Percentiles rank a stretch among this genome's conserved stretches.
Evolutionary conservation across 1,139 yeast species (phyloP).

Genomic region (Saccharomyces hybrid): DNA sequence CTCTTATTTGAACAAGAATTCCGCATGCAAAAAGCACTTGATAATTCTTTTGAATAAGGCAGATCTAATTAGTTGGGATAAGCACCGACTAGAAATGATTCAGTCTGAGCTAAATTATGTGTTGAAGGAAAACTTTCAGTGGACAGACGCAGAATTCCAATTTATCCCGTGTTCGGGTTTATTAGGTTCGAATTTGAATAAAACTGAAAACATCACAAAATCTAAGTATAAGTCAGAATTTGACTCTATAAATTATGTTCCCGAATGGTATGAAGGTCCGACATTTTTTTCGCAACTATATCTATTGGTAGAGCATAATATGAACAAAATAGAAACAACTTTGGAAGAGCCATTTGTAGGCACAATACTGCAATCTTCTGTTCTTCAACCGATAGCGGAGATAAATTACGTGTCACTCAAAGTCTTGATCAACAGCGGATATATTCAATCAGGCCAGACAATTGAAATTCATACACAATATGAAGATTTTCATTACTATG

Average conservation of each 20-base stretch:
- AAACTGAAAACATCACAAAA: background rate
- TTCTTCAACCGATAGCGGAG: background rate
- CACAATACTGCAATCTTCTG: background rate
- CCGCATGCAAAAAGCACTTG: constrained; percentile 55
- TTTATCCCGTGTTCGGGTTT: background rate
- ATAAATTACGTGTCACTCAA: background rate
- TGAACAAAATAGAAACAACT: background rate
- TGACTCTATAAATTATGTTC: background rate
- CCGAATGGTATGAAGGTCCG: background rate
- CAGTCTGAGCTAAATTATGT: constrained; percentile 38
- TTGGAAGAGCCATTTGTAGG: background rate
- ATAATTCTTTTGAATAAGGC: constrained; percentile 68
- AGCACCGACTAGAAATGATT: constrained; percentile 50
- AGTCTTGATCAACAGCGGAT: background rate
- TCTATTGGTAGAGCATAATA: background rate
- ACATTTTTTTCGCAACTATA: background rate
- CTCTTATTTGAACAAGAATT: constrained; percentile 23
- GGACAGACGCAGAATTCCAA: background rate
- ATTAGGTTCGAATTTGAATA: background rate
- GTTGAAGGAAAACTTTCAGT: background rate
- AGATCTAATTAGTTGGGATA: constrained; percentile 56
- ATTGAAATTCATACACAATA: background rate
- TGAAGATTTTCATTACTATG: background rate
- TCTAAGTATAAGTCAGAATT: background rate
- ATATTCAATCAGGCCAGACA: background rate